Conservation (phyloP, 2,329 filamentous ascomycete genomes). For the Pseudohalonectria lignicola region DNA sequence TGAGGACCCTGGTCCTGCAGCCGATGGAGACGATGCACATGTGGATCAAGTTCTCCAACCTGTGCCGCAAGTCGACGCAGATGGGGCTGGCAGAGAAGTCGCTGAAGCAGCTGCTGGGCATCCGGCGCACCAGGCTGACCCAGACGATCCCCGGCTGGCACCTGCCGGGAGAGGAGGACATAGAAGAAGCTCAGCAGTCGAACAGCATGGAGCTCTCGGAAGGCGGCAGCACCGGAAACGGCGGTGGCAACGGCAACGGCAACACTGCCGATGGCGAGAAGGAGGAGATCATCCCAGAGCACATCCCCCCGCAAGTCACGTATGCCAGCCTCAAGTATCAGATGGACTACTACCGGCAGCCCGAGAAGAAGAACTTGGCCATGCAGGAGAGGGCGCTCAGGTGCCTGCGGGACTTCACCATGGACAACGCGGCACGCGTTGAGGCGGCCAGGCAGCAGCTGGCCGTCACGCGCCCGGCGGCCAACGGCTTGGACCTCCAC, state of each 20-base stretch:
- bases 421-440: slow-evolving; percentile 43
- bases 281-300: slow-evolving; percentile 19
- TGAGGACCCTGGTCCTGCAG: slow-evolving; percentile 82
- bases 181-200: slow-evolving; percentile 7
- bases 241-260: too few relatives aligned
- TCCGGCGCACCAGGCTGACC: slow-evolving; percentile 52
- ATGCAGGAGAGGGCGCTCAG: slow-evolving; percentile 44
- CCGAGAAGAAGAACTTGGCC: slow-evolving; percentile 26
- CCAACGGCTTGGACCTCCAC: slow-evolving; percentile 23
- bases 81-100: slow-evolving; percentile 95
- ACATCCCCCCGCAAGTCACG: slow-evolving; percentile 64
- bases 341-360: slow-evolving; percentile 73
- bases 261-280: slow-evolving; percentile 2
- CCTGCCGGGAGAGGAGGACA: slow-evolving; percentile 13
- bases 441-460: slow-evolving; percentile 42
- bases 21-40: slow-evolving; percentile 94
- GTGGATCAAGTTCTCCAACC: slow-evolving; percentile 99
- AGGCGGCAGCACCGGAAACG: slow-evolving; percentile 2
- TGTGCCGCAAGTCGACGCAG: slow-evolving; percentile 91
- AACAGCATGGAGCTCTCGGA: slow-evolving; percentile 2
- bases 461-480: slow-evolving; percentile 27
- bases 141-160: slow-evolving; percentile 49
- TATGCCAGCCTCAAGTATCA: slow-evolving; percentile 98
- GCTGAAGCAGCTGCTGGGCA: slow-evolving; percentile 77
- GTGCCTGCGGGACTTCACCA: slow-evolving; percentile 50